Evolutionary conservation across 345 rosid species (phyloP).

Genomic region (Turnera subulata): DNA sequence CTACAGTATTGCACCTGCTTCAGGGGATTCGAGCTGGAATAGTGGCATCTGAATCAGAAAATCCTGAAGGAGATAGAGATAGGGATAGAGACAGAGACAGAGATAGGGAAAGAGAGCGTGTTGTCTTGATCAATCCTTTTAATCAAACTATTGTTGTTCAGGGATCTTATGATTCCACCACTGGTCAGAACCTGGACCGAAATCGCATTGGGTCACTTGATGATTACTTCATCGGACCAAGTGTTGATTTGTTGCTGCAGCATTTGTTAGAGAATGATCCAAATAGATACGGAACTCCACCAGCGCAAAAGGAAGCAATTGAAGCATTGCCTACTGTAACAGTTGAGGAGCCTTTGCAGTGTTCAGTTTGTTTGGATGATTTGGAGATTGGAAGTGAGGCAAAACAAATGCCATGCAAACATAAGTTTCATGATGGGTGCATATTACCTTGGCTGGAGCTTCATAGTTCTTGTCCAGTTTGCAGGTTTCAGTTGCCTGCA

Average conservation of each 20-base stretch:
- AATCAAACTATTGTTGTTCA: constrained; percentile 56
- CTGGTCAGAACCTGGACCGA: constrained; percentile 38
- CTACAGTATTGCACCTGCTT: constrained; percentile 66
- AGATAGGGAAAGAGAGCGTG: constrained; percentile 38
- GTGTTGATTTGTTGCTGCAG: constrained; percentile 66
- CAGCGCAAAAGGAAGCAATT: constrained; percentile 67
- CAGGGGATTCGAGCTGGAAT: constrained; percentile 74
- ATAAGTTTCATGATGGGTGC: constrained; percentile 69
- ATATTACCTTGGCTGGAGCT: constrained; percentile 90
- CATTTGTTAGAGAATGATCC: constrained; percentile 78
- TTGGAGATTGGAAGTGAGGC: constrained; percentile 57
- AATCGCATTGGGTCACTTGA: constrained; percentile 52
- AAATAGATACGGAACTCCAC: constrained; percentile 76
- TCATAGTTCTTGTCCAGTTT: constrained; percentile 89
- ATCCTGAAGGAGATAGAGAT: constrained; percentile 36
- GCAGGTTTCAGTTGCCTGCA: constrained; percentile 71
- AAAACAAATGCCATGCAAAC: constrained; percentile 89
- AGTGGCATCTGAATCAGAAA: constrained; percentile 56
- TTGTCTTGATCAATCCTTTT: constrained; percentile 58
- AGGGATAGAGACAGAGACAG: constrained; percentile 34
- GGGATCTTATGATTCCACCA: constrained; percentile 39
- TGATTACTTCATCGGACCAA: constrained; percentile 80
- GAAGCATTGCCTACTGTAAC: constrained; percentile 52
- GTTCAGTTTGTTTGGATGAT: constrained; percentile 84
- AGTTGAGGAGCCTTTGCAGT: constrained; percentile 51